A percentile compares a stretch with the other conserved stretches of the same genome.
phyloP scores from a whole-genome alignment of 306 rosid species.

The Vigna trinervia region DNA sequence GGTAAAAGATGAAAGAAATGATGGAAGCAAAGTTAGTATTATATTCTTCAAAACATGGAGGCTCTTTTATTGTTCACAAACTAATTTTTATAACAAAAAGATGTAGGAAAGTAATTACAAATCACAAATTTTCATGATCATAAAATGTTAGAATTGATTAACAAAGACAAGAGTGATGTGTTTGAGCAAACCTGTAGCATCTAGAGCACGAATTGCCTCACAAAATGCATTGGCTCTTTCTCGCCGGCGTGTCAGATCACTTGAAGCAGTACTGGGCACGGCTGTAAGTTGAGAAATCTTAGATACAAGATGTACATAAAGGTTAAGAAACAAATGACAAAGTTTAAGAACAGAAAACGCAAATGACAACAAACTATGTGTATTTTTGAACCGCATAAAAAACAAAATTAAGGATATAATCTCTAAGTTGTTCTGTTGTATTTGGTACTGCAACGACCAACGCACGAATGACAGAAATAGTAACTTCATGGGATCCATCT shows the following conservation, averaged over 20 bases:
- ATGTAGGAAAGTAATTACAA: too few relatives aligned
- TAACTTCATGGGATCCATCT: constrained; percentile 98
- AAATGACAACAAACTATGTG: constrained; percentile 8
- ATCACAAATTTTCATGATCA: too few relatives aligned
- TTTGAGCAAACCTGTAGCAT: constrained; percentile 79
- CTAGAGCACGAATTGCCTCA: constrained; percentile 95
- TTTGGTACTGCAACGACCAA: constrained; percentile 87
- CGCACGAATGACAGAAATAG: constrained; percentile 85
- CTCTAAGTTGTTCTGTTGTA: constrained; percentile 82
- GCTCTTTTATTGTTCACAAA: too few relatives aligned
- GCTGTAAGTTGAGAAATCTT: constrained; percentile 86
- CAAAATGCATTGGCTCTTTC: constrained; percentile 87
- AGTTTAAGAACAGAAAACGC: constrained; percentile 25
- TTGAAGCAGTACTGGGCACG: constrained; percentile 51
- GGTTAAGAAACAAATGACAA: constrained; percentile 63
- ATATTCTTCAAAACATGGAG: too few relatives aligned
- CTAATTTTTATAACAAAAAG: too few relatives aligned
- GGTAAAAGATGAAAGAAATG: too few relatives aligned
- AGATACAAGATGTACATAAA: constrained; percentile 83
- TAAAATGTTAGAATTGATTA: neutral
- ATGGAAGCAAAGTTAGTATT: too few relatives aligned
- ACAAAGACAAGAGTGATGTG: neutral
- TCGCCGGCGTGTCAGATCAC: constrained; percentile 61
- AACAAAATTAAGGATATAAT: constrained; percentile 78
- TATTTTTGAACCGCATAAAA: neutral